Evolutionary conservation across 2,329 filamentous ascomycete species (phyloP).

Genomic region (Cladosporium sp.): DNA sequence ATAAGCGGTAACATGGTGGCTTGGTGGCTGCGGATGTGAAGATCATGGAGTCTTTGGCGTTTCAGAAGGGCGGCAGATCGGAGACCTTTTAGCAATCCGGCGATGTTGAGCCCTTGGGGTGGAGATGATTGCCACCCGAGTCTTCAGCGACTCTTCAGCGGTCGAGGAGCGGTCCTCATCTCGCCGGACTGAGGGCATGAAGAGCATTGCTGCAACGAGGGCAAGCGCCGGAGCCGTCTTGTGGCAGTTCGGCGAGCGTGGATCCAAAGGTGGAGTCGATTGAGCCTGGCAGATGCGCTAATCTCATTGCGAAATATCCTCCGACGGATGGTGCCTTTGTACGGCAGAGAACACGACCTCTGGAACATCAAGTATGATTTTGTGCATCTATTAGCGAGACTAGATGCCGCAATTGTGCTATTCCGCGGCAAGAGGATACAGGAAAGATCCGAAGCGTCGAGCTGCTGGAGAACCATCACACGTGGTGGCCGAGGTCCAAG

Average conservation of each 20-base stretch:
- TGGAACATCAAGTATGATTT: no score
- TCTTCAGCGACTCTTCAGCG: neutral
- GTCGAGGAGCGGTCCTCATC: neutral
- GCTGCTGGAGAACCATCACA: no score
- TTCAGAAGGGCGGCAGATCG: slow-evolving; percentile 5
- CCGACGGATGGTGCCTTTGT: neutral
- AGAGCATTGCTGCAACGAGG: slow-evolving; percentile 3
- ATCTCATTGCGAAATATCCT: slow-evolving; percentile 1
- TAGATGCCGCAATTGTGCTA: no score
- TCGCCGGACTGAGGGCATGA: slow-evolving; percentile 1
- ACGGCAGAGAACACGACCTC: no score
- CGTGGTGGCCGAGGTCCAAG: no score
- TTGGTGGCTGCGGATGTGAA: neutral
- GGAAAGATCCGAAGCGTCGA: no score
- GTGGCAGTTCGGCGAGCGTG: neutral
- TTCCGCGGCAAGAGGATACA: no score
- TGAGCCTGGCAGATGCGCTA: slow-evolving; percentile 4
- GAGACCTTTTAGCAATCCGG: slow-evolving; percentile 4
- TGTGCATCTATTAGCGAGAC: no score
- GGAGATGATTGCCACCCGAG: slow-evolving; percentile 7
- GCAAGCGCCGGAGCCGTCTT: neutral
- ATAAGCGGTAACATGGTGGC: slow-evolving; percentile 6
- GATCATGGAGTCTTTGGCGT: slow-evolving; percentile 2
- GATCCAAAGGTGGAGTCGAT: slow-evolving; percentile 2
- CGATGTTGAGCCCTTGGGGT: neutral